A percentile compares a stretch with the other conserved stretches of the same genome.
Evolutionary conservation across 331 rosid species (phyloP).

Genomic region (Malus hybrid): DNA sequence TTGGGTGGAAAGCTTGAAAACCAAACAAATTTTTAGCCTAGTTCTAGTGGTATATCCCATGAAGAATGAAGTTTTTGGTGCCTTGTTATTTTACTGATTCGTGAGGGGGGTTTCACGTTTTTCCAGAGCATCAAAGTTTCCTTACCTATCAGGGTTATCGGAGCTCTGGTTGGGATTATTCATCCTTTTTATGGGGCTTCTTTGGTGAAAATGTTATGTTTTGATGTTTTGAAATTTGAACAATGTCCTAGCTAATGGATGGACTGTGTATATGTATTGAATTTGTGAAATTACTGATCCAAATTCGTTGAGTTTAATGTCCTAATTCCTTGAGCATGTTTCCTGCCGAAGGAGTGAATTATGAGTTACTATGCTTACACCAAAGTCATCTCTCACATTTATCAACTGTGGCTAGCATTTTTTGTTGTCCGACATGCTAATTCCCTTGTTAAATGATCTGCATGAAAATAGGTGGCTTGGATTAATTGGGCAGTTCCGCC

Average conservation of each 20-base stretch:
- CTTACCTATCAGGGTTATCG: background rate
- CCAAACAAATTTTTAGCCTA: background rate
- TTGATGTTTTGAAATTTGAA: background rate
- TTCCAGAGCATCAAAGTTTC: background rate
- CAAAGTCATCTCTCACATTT: background rate
- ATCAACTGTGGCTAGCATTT: background rate
- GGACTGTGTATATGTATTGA: background rate
- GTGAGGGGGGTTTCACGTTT: background rate
- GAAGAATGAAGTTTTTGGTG: background rate
- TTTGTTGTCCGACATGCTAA: constrained; percentile 6
- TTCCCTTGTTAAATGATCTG: background rate
- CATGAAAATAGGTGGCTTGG: constrained; percentile 70
- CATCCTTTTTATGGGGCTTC: background rate
- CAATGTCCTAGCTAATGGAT: background rate
- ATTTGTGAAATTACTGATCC: background rate
- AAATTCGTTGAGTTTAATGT: background rate
- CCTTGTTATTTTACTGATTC: background rate
- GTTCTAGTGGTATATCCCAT: background rate
- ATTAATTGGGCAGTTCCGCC: constrained; percentile 77
- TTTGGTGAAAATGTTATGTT: background rate
- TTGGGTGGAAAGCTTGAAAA: background rate
- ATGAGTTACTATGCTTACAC: background rate
- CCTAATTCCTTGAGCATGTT: background rate
- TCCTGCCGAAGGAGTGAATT: background rate
- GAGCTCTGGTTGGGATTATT: background rate